phyloP scores from a whole-genome alignment of 805 yeast genomes.

The Geotrichum ghanense region DNA sequence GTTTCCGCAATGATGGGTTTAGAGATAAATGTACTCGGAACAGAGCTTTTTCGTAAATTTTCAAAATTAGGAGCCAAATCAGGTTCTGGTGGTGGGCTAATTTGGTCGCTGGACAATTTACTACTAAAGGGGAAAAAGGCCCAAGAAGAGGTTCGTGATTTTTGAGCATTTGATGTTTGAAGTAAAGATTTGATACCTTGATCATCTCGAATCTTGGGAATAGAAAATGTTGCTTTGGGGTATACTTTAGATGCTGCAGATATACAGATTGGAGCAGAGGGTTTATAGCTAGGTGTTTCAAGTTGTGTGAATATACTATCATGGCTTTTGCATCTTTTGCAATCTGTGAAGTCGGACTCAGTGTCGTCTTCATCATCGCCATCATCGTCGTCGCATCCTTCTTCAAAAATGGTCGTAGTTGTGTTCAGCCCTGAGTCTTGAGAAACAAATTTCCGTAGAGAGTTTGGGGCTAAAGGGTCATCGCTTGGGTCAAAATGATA shows the following conservation, averaged over 20 bases:
- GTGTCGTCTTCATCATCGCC: background rate
- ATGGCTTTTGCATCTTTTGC: background rate
- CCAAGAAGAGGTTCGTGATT: background rate
- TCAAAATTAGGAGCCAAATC: background rate
- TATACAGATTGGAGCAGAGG: background rate
- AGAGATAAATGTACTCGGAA: background rate
- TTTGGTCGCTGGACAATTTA: background rate
- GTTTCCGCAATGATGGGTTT: background rate
- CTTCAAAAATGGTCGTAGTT: background rate
- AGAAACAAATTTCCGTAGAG: background rate
- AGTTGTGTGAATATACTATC: background rate
- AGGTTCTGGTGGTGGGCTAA: background rate
- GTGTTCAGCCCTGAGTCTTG: conserved; percentile 1
- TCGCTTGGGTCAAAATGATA: conserved; percentile 1
- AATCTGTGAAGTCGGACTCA: background rate
- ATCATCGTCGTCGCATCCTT: background rate
- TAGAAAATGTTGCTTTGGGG: background rate
- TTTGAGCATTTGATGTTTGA: background rate
- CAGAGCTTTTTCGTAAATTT: background rate
- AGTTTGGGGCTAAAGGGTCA: background rate
- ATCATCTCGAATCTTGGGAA: background rate
- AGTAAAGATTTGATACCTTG: background rate
- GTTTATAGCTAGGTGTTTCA: background rate
- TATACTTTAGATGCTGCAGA: background rate
- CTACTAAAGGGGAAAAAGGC: background rate